Conservation (phyloP, 2,329 filamentous ascomycete species). For the Trichophyton simii region DNA sequence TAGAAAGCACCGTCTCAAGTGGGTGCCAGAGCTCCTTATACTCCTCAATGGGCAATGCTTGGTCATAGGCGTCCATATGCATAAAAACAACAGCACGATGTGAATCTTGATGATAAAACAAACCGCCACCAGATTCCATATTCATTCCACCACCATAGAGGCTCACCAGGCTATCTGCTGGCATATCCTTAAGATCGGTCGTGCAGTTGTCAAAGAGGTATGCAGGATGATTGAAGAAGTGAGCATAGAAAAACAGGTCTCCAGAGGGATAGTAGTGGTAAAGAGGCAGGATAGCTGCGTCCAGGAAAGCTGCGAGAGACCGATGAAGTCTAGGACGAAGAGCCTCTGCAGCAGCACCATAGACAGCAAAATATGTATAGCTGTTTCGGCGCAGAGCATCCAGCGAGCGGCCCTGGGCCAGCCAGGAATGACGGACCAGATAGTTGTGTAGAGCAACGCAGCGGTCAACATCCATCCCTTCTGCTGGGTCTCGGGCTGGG, state of each 20-base stretch:
- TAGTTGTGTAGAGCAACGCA: constrained; percentile 25
- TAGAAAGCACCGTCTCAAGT: constrained; percentile 17
- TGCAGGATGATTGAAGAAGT: neutral
- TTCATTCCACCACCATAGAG: constrained; percentile 9
- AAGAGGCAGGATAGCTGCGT: neutral
- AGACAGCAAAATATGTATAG: neutral
- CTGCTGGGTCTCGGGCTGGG: constrained; percentile 17
- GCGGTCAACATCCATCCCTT: constrained; percentile 19
- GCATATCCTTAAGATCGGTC: constrained; percentile 5
- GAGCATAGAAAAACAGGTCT: neutral
- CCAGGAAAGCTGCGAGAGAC: neutral
- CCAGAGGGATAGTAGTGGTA: neutral
- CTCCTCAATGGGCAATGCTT: constrained; percentile 12
- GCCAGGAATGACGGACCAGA: constrained; percentile 19
- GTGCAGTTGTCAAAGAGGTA: constrained; percentile 12
- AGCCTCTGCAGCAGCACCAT: neutral
- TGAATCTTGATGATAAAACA: constrained; percentile 20
- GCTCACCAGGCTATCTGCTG: constrained; percentile 13
- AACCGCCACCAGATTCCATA: constrained; percentile 14
- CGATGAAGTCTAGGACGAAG: neutral
- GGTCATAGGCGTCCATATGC: constrained; percentile 7
- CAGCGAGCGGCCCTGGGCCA: neutral
- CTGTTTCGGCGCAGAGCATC: neutral
- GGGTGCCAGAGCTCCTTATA: constrained; percentile 16
- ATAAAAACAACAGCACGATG: constrained; percentile 12